Conservation (phyloP, 2,329 filamentous ascomycete genomes). For the Alternaria ventricosa region DNA sequence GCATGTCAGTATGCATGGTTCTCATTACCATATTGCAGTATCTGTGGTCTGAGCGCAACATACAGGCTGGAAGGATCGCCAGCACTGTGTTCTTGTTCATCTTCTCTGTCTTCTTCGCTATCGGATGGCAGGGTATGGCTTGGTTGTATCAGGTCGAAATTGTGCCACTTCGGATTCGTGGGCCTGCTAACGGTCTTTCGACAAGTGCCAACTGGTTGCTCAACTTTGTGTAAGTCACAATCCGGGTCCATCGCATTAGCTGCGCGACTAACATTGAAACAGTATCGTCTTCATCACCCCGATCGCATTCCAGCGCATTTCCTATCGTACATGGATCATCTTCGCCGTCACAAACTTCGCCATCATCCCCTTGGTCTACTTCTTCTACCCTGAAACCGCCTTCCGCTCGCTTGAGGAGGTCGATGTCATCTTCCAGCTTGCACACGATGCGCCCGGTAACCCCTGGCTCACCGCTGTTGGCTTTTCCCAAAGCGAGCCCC, state of each 20-base stretch:
- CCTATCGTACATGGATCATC: slow-evolving; percentile 64
- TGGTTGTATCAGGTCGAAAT: slow-evolving; percentile 73
- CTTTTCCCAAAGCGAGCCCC: slow-evolving; percentile 59
- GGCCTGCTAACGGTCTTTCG: slow-evolving; percentile 83
- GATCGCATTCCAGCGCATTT: slow-evolving; percentile 62
- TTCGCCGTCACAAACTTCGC: slow-evolving; percentile 61
- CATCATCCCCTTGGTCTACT: slow-evolving; percentile 63
- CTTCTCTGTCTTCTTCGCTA: slow-evolving; percentile 90
- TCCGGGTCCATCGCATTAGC: neutral
- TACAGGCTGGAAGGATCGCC: slow-evolving; percentile 39
- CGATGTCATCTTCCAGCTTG: slow-evolving; percentile 66
- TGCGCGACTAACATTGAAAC: slow-evolving; percentile 40
- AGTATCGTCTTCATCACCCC: slow-evolving; percentile 72
- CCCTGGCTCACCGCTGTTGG: slow-evolving; percentile 57
- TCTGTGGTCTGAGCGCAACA: slow-evolving; percentile 26
- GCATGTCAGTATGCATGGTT: slow-evolving; percentile 44
- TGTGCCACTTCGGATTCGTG: slow-evolving; percentile 85
- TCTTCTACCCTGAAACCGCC: slow-evolving; percentile 67
- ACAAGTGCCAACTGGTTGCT: slow-evolving; percentile 90
- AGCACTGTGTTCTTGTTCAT: slow-evolving; percentile 77
- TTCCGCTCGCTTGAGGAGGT: slow-evolving; percentile 68
- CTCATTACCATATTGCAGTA: slow-evolving; percentile 38
- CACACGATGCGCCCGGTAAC: slow-evolving; percentile 57
- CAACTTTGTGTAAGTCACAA: slow-evolving; percentile 53
- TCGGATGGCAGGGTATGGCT: slow-evolving; percentile 78